Percentiles rank a stretch among this genome's conserved stretches.
phyloP scores from a whole-genome alignment of 768 basidiomycete species.

The Chalciporus sphaerocephalus region DNA sequence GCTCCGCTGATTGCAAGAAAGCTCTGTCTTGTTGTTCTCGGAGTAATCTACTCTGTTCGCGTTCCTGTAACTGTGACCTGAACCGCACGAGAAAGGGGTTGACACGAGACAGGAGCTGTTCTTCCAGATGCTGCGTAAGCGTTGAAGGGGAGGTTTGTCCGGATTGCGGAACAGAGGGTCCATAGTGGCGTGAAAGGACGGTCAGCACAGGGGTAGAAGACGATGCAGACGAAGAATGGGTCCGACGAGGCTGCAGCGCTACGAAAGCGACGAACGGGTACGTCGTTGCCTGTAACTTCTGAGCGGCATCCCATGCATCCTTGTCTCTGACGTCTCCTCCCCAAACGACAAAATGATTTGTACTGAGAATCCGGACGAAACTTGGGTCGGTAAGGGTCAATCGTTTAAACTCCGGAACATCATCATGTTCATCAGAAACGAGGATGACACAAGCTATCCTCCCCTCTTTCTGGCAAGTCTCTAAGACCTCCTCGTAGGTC shows the following conservation, averaged over 20 bases:
- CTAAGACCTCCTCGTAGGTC: conserved; percentile 76
- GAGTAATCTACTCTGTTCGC: conserved; percentile 52
- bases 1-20: conserved; percentile 57
- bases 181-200: conserved; percentile 83
- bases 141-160: conserved; percentile 59
- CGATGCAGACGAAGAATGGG: conserved; percentile 30
- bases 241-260: conserved; percentile 73
- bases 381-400: conserved; percentile 70
- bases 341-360: conserved; percentile 83
- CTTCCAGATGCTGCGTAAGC: conserved; percentile 63
- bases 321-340: conserved; percentile 83
- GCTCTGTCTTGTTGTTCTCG: conserved; percentile 82
- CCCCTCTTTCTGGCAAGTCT: conserved; percentile 62
- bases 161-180: conserved; percentile 46
- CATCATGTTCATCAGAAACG: conserved; percentile 87
- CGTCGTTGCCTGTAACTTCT: conserved; percentile 82
- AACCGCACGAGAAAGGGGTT: conserved; percentile 68
- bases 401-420: conserved; percentile 84
- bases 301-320: conserved; percentile 73
- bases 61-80: conserved; percentile 45
- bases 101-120: conserved; percentile 77
- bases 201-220: conserved; percentile 55
- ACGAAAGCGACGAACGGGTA: conserved; percentile 93
- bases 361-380: conserved; percentile 63
- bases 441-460: conserved; percentile 78